Conservation (phyloP, 495 filamentous ascomycete species). For the Jackrogersella minutella region DNA sequence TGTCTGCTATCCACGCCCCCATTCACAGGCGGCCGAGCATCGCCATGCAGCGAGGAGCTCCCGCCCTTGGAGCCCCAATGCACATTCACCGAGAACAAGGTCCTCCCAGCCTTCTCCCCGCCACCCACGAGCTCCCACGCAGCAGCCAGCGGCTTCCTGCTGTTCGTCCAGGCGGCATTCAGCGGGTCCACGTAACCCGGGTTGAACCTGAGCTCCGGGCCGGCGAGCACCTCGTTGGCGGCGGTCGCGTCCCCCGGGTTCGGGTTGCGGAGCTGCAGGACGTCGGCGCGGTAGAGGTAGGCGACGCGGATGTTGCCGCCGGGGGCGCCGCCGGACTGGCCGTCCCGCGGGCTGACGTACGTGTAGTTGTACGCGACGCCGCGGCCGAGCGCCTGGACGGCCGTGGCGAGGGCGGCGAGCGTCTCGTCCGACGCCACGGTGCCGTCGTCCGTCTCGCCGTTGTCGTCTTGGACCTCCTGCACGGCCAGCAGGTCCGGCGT, state of each 20-base stretch:
- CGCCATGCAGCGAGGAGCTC: slow-evolving; percentile 62
- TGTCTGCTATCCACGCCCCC: slow-evolving; percentile 58
- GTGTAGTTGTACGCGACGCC: slow-evolving; percentile 54
- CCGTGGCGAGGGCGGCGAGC: slow-evolving; percentile 52
- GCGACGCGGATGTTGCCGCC: slow-evolving; percentile 72
- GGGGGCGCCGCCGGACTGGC: slow-evolving; percentile 63
- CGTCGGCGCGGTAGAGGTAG: slow-evolving; percentile 64
- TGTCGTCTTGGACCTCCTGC: slow-evolving; percentile 69
- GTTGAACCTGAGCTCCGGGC: slow-evolving; percentile 62
- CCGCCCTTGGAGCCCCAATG: slow-evolving; percentile 66
- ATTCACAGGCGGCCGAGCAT: slow-evolving; percentile 67
- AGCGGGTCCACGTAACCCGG: slow-evolving; percentile 65
- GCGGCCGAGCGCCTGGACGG: slow-evolving; percentile 49
- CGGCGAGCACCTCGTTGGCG: slow-evolving; percentile 57
- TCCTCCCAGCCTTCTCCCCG: slow-evolving; percentile 41
- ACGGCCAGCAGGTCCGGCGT: slow-evolving; percentile 64
- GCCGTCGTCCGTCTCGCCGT: slow-evolving; percentile 60
- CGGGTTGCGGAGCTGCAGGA: slow-evolving; percentile 58
- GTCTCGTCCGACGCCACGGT: slow-evolving; percentile 57
- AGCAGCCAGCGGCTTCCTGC: slow-evolving; percentile 66
- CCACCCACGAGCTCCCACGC: slow-evolving; percentile 60
- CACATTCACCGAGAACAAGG: slow-evolving; percentile 69
- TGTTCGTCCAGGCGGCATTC: slow-evolving; percentile 60
- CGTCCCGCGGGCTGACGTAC: slow-evolving; percentile 58
- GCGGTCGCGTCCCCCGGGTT: slow-evolving; percentile 54